Evolutionary conservation across 306 rosid species (phyloP).

Genomic region (Cicer pinnatifidum): DNA sequence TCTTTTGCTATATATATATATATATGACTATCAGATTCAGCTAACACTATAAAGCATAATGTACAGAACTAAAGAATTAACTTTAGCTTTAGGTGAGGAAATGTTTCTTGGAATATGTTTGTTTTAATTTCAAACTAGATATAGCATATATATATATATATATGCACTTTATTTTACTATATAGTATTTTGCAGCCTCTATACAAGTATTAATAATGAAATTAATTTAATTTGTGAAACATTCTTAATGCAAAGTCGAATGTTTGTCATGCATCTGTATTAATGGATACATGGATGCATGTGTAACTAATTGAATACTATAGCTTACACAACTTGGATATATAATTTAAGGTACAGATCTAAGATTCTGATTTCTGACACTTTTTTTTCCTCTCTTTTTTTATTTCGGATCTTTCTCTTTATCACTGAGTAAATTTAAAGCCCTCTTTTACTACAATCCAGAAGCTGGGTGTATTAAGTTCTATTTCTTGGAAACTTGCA

Average conservation of each 20-base stretch:
- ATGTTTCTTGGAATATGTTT: constrained; percentile 26
- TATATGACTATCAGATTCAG: constrained; percentile 36
- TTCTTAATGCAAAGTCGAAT: constrained; percentile 31
- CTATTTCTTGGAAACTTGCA: constrained; percentile 47
- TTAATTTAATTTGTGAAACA: constrained; percentile 27
- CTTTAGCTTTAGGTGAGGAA: constrained; percentile 43
- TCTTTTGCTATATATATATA: constrained; percentile 11
- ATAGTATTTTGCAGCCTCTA: no score
- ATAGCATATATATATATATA: background rate
- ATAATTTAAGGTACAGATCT: constrained; percentile 38
- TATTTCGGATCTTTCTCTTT: constrained; percentile 38
- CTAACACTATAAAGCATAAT: constrained; percentile 34
- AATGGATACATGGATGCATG: constrained; percentile 3
- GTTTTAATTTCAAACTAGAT: constrained; percentile 30
- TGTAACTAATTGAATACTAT: background rate
- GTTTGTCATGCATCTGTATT: constrained; percentile 3
- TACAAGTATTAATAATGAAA: background rate
- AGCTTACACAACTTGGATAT: constrained; percentile 23
- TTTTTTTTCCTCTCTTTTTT: background rate
- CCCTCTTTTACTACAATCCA: constrained; percentile 39
- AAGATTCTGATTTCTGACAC: constrained; percentile 34
- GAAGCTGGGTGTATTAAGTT: constrained; percentile 35
- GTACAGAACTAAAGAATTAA: constrained; percentile 45
- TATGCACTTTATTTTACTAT: constrained; percentile 1
- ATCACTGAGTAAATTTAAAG: constrained; percentile 44